Evolutionary conservation across 2,329 filamentous ascomycete genomes (phyloP).

Genomic region (Aureobasidium musti): DNA sequence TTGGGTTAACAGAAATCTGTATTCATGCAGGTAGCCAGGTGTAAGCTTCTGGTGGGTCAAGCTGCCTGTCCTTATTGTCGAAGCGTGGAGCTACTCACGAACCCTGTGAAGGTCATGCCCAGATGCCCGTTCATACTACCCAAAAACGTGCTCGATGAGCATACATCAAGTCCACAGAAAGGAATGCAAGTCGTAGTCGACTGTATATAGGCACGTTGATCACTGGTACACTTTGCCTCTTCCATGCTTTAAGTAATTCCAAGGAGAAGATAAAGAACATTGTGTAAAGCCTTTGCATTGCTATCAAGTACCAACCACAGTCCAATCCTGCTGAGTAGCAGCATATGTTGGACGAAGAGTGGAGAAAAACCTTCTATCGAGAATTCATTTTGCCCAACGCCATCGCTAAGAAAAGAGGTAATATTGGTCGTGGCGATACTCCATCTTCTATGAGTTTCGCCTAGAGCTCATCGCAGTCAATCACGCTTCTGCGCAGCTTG

Average conservation of each 20-base stretch:
- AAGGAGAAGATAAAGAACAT: background rate
- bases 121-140: no score
- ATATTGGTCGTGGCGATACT: background rate
- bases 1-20: background rate
- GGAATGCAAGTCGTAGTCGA: no score
- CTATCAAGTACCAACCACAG: background rate
- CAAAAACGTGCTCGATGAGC: no score
- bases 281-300: background rate
- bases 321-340: background rate
- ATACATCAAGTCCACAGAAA: no score
- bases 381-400: background rate
- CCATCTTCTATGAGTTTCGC: background rate
- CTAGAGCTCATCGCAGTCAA: conserved; percentile 39
- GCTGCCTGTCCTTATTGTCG: background rate
- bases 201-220: no score
- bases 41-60: background rate
- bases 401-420: conserved; percentile 17
- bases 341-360: background rate
- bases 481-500: conserved; percentile 74
- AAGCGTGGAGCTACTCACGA: no score
- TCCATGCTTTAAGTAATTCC: no score
- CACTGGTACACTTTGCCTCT: no score
- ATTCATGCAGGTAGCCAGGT: background rate
- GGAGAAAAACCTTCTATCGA: background rate
- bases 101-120: no score